Evolutionary conservation across 495 filamentous ascomycete species (phyloP).

Genomic region (Oidiodendron maius): DNA sequence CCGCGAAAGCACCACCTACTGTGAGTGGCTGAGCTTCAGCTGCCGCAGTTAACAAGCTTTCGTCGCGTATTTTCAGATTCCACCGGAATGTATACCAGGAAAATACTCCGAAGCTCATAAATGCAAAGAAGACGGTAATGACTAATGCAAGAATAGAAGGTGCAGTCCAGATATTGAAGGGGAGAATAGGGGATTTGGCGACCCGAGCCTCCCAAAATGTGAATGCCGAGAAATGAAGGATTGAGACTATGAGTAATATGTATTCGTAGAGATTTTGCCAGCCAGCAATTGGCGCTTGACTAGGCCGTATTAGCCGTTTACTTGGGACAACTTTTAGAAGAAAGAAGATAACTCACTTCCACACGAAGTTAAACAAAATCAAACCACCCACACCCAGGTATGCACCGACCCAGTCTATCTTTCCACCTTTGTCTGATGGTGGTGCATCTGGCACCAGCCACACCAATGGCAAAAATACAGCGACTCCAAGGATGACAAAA

Average conservation of each 20-base stretch:
- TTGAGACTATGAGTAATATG: conserved; percentile 34
- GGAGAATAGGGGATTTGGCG: conserved; percentile 39
- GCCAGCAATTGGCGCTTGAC: conserved; percentile 44
- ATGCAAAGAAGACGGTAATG: conserved; percentile 39
- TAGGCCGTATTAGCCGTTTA: conserved; percentile 12
- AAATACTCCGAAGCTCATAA: conserved; percentile 44
- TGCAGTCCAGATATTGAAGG: conserved; percentile 41
- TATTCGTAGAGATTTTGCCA: conserved; percentile 42
- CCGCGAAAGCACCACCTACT: conserved; percentile 43
- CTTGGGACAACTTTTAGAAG: background rate
- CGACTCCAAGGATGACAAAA: conserved; percentile 21
- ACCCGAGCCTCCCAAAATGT: conserved; percentile 38
- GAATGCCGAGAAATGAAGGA: conserved; percentile 35
- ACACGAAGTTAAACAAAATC: conserved; percentile 49
- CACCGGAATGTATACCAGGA: conserved; percentile 43
- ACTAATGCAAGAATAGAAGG: conserved; percentile 41
- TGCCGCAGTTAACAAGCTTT: conserved; percentile 34
- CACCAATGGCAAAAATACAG: too few relatives aligned
- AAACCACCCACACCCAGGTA: conserved; percentile 35
- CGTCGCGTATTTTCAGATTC: conserved; percentile 38
- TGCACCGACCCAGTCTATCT: conserved; percentile 42
- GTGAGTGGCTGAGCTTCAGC: conserved; percentile 42
- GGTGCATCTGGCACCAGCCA: too few relatives aligned
- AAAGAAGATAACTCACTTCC: conserved; percentile 37
- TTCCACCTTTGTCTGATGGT: conserved; percentile 24